These are phyloP conservation scores for Entomophthora muscae DNA, from an alignment of 371 early-diverging fungal genomes.

Conservation along the genomic window DNA sequence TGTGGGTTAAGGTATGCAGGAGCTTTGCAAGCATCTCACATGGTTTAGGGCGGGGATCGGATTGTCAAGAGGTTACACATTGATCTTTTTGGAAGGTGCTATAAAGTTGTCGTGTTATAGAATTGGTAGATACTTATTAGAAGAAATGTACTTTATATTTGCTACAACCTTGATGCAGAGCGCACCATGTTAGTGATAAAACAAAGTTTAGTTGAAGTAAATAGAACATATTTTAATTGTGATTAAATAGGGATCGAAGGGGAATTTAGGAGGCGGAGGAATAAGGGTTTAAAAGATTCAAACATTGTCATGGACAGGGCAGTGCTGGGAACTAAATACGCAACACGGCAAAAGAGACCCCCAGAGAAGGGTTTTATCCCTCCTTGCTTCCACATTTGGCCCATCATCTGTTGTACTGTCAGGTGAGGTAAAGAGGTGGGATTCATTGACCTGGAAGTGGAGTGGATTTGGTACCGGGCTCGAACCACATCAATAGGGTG, in stretches of 20 bases:
- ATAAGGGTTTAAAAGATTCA: conserved; percentile 3
- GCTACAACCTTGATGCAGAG: too few species aligned
- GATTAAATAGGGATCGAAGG: not conserved
- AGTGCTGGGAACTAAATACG: conserved; percentile 6
- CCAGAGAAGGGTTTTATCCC: not conserved
- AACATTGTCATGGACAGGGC: conserved; percentile 6
- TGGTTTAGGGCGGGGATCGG: too few species aligned
- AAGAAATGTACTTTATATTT: too few species aligned
- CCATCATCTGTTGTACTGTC: not conserved
- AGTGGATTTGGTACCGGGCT: not conserved
- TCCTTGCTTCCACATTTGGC: not conserved
- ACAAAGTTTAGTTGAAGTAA: too few species aligned
- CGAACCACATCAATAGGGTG: conserved; percentile 8
- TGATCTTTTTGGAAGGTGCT: too few species aligned
- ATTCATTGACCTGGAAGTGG: not conserved
- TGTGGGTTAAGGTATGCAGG: too few species aligned
- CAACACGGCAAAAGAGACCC: not conserved
- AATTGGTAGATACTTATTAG: too few species aligned
- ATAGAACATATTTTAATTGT: not conserved
- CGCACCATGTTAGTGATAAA: too few species aligned
- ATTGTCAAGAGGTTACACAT: too few species aligned
- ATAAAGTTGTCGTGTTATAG: too few species aligned
- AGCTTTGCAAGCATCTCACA: too few species aligned
- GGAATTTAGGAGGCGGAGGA: not conserved
- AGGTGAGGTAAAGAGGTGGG: not conserved